These are phyloP conservation scores for Tylopilus plumbeoviolaceoides DNA, from an alignment of 768 basidiomycete species.

Conservation along the genomic window DNA sequence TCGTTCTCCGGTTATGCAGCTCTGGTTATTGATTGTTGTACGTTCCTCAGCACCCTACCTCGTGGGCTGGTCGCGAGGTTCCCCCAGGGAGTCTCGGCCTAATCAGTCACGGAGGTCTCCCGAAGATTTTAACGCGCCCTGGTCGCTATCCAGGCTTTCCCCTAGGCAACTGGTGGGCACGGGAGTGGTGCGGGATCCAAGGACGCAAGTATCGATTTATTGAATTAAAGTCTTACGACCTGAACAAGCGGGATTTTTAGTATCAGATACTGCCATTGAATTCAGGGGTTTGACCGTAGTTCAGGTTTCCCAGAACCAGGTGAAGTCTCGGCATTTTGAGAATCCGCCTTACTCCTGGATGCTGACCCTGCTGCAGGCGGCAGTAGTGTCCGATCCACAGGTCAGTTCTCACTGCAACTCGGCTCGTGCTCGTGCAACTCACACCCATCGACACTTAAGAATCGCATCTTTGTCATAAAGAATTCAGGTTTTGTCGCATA, in stretches of 20 bases:
- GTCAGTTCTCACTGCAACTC: constrained; percentile 19
- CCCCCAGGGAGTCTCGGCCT: constrained; percentile 69
- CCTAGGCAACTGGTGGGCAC: constrained; percentile 81
- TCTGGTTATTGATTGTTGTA: background rate
- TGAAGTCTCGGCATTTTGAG: constrained; percentile 5
- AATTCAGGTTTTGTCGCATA: constrained; percentile 77
- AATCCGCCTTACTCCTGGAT: background rate
- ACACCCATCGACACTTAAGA: constrained; percentile 29
- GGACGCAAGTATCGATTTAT: constrained; percentile 46
- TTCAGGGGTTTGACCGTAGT: constrained; percentile 81
- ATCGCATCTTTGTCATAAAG: constrained; percentile 76
- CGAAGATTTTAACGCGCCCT: constrained; percentile 68
- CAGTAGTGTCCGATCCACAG: constrained; percentile 72
- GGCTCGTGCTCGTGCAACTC: background rate
- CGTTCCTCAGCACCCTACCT: constrained; percentile 44
- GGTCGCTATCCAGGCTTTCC: constrained; percentile 78
- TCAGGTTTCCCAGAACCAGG: constrained; percentile 83
- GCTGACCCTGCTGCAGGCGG: constrained; percentile 35
- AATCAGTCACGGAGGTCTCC: constrained; percentile 78
- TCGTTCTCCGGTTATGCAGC: background rate
- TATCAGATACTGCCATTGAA: constrained; percentile 78
- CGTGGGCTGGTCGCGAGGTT: constrained; percentile 70
- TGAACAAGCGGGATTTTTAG: constrained; percentile 32
- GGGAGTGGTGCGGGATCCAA: constrained; percentile 63
- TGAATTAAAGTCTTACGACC: background rate